These are phyloP conservation scores for Plectosphaerella sp. DNA, from an alignment of 2,329 filamentous ascomycete species.

Conservation along the genomic window DNA sequence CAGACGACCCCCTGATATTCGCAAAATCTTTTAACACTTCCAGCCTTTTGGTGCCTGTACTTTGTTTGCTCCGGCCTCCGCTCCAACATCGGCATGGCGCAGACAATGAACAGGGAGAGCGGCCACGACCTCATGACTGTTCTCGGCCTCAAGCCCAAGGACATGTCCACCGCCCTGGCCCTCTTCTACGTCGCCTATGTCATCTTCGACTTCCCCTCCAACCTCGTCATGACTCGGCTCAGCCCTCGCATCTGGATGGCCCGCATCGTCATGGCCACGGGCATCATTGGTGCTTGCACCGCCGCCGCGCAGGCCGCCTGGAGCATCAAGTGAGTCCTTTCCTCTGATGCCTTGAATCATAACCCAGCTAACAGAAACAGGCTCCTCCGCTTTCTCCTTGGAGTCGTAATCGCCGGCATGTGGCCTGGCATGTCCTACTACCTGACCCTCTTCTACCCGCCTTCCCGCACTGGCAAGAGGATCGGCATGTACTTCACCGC, in stretches of 20 bases:
- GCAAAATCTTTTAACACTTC: background rate
- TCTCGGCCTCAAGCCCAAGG: conserved; percentile 64
- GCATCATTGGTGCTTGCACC: conserved; percentile 78
- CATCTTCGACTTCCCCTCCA: conserved; percentile 83
- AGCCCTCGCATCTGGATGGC: conserved; percentile 90
- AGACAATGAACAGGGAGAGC: conserved; percentile 77
- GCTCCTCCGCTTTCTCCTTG: conserved; percentile 78
- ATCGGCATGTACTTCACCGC: conserved; percentile 90
- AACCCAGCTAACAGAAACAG: conserved; percentile 22
- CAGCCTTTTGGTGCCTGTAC: conserved; percentile 84
- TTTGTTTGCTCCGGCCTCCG: conserved; percentile 90
- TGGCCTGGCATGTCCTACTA: conserved; percentile 97
- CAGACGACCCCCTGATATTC: background rate
- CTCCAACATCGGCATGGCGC: conserved; percentile 88
- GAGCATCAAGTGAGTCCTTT: conserved; percentile 66
- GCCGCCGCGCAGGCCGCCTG: conserved; percentile 76
- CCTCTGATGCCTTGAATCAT: conserved; percentile 5
- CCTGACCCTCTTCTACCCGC: conserved; percentile 86
- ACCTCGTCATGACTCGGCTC: conserved; percentile 80
- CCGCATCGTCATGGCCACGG: conserved; percentile 82
- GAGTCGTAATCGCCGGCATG: conserved; percentile 86
- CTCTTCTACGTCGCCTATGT: conserved; percentile 93
- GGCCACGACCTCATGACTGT: conserved; percentile 72
- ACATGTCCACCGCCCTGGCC: conserved; percentile 79
- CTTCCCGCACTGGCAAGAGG: conserved; percentile 77